Base-by-base conservation (phyloP, 2,329 filamentous ascomycete species). In the Alternaria atra region DNA sequence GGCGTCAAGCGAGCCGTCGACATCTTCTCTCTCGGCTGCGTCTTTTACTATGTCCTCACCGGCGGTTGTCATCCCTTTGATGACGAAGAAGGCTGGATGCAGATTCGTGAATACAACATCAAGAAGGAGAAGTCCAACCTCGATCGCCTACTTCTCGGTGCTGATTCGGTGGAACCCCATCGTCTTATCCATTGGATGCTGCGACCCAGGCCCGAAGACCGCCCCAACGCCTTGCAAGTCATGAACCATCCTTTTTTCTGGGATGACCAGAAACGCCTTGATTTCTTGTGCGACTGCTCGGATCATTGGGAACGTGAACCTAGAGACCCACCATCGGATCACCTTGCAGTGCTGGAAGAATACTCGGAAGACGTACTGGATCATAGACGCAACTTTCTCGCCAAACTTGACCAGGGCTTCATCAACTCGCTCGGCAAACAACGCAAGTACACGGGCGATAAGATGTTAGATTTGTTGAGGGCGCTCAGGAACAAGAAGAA, bases 31-130 rank as follows among this genome's bases (percentile, higher is more conserved):
- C 86, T 99, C 35, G 95, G 95, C 1, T 90, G 97, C 54, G 93
- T 99, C n/a, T 99, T 97, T 83, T 98, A 94, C 81, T 99, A 97
- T 77, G 94, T 98, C n/a, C 85, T 99, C 61, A 97, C 94, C 1
- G 91, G 93, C 64, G 95, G 95, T 15, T 88, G 86, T 1, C 95
- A 99, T 77, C 95, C 95, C 0, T 99, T 96, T 72, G 94, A 97
- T 75, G 94, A 93, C 64, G 94, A 95, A 57, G 93, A 95, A 74
- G 89, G 93, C 51, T 98, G 95, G 83, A 96, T 97, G 88, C 89
- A 81, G 56, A 79, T 84, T 35, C 82, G 95, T 53, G 95, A 99
- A 80, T 91, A 96, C 71, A 98, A 99, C 79, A 98, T 99, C 72
- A 93, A 97, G 72, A 96, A 97, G 77, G 92, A 92, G 66, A 89